Percentiles rank a stretch among this genome's conserved stretches.
Conservation (phyloP, 1,139 yeast genomes). For the Saccharomyces hybrid region DNA sequence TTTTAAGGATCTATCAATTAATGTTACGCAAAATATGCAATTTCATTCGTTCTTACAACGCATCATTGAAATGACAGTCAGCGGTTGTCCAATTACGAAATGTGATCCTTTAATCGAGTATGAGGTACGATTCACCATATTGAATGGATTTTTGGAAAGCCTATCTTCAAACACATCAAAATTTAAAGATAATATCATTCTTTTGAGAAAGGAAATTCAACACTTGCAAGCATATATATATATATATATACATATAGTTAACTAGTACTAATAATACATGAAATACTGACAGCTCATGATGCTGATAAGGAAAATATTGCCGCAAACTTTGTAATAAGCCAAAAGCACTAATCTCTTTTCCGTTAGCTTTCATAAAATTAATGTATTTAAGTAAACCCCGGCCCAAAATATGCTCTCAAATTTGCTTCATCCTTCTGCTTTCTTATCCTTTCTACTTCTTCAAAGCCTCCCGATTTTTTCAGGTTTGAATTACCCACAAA, state of each 20-base stretch:
- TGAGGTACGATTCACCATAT: constrained; percentile 5
- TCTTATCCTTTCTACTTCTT: constrained; percentile 69
- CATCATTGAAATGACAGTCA: neutral
- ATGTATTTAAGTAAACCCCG: neutral
- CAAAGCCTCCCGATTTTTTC: constrained; percentile 81
- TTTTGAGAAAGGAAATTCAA: constrained; percentile 2
- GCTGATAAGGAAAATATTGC: neutral
- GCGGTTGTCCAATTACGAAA: neutral
- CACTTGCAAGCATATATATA: constrained; percentile 2
- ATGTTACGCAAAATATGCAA: constrained; percentile 3
- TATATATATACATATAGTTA: constrained; percentile 4
- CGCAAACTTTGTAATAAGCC: neutral
- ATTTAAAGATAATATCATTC: constrained; percentile 4
- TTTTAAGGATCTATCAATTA: neutral
- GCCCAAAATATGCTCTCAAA: constrained; percentile 41
- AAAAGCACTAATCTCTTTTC: neutral
- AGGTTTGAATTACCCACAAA: constrained; percentile 73
- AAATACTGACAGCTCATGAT: neutral
- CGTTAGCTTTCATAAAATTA: neutral
- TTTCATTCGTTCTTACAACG: constrained; percentile 2
- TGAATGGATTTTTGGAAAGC: constrained; percentile 6
- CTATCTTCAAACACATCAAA: constrained; percentile 5
- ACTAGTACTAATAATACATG: neutral
- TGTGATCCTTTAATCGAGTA: neutral
- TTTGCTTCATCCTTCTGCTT: constrained; percentile 62